Base-by-base conservation (phyloP, 2,329 filamentous ascomycete species). In the Taxawa tesnikishii region DNA sequence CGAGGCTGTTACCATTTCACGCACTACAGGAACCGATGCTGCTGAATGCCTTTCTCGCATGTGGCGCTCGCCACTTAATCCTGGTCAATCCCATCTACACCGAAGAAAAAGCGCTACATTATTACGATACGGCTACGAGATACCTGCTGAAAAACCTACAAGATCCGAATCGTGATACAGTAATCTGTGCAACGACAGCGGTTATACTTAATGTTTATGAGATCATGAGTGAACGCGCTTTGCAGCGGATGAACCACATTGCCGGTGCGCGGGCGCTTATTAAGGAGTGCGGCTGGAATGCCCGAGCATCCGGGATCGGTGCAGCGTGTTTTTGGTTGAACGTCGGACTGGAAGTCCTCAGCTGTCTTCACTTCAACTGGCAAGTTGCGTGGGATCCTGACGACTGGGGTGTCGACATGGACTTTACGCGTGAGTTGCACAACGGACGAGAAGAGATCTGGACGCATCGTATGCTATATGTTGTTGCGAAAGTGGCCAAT, bases 241-340 rank as follows among this genome's bases (percentile, higher is more conserved):
- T 78, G 23, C 75, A 84, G 45, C 70, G 80, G n/a, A 88, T 90
- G 78, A 87, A 82, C 44, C 87, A 94, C 48, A 87, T 88, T 43
- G 79, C 81, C 0, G 84, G 84, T 4, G 83, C 84, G 7, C 71
- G 84, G 32, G 83, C 83, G 2, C 63, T 94, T 30, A 87, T 94
- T 46, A 83, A 84, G 39, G 84, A 94, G 50, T 94, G 85, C 47
- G 75, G 77, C 4, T 94, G 88, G 88, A 79, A 83, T 46, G 83
- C 83, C 1, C 73, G 67, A 39, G 81, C 81, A 21, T 70, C 68
- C 1, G 85, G 87, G 1, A 73, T 94, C 13, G 87, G 84, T 1
- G 73, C 77, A 1, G 84, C 87, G 1, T 94, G 87, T 54, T 94
- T 94, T 58, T 94, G 88, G 87, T 65, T 94, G 23, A 94, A 92